Conservation (phyloP, 1,284 basidiomycete genomes). For the Mrakiaceae sp. region DNA sequence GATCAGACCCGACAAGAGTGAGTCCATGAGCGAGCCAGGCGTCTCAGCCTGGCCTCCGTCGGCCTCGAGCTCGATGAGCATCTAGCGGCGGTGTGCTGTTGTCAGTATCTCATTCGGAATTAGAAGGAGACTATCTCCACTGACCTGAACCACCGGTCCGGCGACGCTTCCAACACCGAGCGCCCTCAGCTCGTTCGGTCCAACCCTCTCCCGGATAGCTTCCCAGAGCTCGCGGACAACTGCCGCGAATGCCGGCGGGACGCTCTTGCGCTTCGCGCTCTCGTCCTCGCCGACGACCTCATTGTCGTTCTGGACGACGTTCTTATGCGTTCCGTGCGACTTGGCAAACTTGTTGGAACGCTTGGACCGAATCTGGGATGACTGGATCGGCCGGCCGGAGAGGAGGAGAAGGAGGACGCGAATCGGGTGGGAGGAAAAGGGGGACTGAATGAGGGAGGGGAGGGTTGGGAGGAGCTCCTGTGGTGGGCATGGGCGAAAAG, state of each 20-base stretch:
- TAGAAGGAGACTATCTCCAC: slow-evolving; percentile 18
- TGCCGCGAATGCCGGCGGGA: slow-evolving; percentile 45
- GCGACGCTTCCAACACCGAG: slow-evolving; percentile 71
- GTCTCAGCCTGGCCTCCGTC: slow-evolving; percentile 48
- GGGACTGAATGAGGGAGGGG: slow-evolving; percentile 57
- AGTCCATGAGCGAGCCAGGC: slow-evolving; percentile 66
- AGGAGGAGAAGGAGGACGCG: slow-evolving; percentile 66
- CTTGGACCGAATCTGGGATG: slow-evolving; percentile 30
- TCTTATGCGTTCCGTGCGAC: slow-evolving; percentile 33
- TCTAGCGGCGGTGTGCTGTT: slow-evolving; percentile 36
- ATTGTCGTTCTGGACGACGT: slow-evolving; percentile 30
- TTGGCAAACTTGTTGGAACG: slow-evolving; percentile 32
- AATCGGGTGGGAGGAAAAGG: slow-evolving; percentile 77
- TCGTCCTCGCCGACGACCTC: slow-evolving; percentile 17
- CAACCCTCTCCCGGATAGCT: slow-evolving; percentile 44
- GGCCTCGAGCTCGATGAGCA: slow-evolving; percentile 66
- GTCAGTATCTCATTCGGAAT: background rate
- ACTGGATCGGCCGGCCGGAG: slow-evolving; percentile 35
- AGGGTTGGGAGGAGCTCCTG: slow-evolving; percentile 60
- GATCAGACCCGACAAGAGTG: slow-evolving; percentile 66
- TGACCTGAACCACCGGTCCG: slow-evolving; percentile 64
- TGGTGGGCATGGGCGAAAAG: slow-evolving; percentile 1
- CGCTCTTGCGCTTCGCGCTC: slow-evolving; percentile 26
- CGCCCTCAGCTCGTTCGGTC: slow-evolving; percentile 64
- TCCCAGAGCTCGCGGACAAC: slow-evolving; percentile 47